Conservation (phyloP, 129 eudicot genomes). For the Gnaphalium uliginosum region DNA sequence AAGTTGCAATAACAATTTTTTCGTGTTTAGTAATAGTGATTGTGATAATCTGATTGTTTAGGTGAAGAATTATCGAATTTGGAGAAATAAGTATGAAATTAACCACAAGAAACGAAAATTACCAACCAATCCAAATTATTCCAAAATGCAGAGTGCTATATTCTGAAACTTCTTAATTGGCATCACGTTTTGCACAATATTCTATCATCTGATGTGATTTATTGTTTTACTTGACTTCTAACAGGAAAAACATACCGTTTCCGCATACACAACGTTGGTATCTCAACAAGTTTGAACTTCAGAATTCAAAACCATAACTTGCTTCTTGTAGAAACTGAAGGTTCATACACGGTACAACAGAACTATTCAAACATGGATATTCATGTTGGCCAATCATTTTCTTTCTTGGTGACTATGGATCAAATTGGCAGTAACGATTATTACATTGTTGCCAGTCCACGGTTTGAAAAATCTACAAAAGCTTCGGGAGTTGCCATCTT, state of each 20-base stretch:
- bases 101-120: too few relatives aligned
- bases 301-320: slow-evolving; percentile 91
- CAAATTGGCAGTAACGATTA: slow-evolving; percentile 77
- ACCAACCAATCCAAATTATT: too few relatives aligned
- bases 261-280: slow-evolving; percentile 90
- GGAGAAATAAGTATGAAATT: neutral
- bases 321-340: slow-evolving; percentile 95
- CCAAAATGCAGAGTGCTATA: neutral
- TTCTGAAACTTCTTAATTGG: neutral
- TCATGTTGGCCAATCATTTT: slow-evolving; percentile 96
- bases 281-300: slow-evolving; percentile 86
- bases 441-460: slow-evolving; percentile 91
- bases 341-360: slow-evolving; percentile 92
- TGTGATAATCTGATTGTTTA: neutral
- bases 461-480: slow-evolving; percentile 69
- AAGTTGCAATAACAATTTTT: neutral
- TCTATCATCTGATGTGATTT: neutral
- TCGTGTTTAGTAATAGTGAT: neutral
- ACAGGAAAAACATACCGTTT: slow-evolving; percentile 92
- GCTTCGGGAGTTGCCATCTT: slow-evolving; percentile 79
- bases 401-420: slow-evolving; percentile 96
- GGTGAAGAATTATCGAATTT: neutral
- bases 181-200: neutral
- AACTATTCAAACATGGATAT: slow-evolving; percentile 96
- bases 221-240: slow-evolving; percentile 19